phyloP scores from a whole-genome alignment of 176 grass and related monocot species.

The Microstegium vimineum region DNA sequence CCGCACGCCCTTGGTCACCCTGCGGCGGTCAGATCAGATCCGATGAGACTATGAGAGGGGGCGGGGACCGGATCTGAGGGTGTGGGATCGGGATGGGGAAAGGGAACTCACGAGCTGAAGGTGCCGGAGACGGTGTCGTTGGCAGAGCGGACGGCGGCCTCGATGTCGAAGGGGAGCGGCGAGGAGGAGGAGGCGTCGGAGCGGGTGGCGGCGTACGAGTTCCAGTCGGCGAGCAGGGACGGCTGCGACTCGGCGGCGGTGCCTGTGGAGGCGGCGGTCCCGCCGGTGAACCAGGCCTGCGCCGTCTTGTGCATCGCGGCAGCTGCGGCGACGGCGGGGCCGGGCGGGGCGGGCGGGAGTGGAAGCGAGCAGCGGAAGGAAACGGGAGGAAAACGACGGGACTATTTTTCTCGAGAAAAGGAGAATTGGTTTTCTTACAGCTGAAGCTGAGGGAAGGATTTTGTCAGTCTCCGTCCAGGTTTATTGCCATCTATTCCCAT shows the following conservation, averaged over 20 bases:
- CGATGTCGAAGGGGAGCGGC: conserved; percentile 82
- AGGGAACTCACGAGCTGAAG: conserved; percentile 59
- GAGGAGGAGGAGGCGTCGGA: conserved; percentile 45
- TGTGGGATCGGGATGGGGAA: neutral
- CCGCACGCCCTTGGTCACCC: conserved; percentile 79
- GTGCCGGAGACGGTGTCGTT: conserved; percentile 95
- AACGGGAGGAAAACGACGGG: neutral
- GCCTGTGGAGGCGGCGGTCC: conserved; percentile 13
- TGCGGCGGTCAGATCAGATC: conserved; percentile 20
- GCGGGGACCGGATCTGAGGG: conserved; percentile 2
- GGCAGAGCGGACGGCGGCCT: conserved; percentile 77
- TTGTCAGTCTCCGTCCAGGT: neutral
- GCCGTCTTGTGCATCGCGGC: conserved; percentile 72
- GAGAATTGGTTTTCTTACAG: neutral
- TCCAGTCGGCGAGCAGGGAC: conserved; percentile 91
- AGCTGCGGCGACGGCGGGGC: neutral
- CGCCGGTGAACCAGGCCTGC: conserved; percentile 86
- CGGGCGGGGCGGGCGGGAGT: neutral
- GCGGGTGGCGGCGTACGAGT: conserved; percentile 74
- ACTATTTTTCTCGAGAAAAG: neutral
- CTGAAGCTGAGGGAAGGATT: neutral
- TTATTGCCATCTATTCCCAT: neutral
- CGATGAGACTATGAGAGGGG: neutral
- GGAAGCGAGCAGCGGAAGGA: neutral
- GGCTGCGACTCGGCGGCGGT: conserved; percentile 36